Base-by-base conservation (phyloP, 2,329 filamentous ascomycete genomes). In the Xylaria sp. region DNA sequence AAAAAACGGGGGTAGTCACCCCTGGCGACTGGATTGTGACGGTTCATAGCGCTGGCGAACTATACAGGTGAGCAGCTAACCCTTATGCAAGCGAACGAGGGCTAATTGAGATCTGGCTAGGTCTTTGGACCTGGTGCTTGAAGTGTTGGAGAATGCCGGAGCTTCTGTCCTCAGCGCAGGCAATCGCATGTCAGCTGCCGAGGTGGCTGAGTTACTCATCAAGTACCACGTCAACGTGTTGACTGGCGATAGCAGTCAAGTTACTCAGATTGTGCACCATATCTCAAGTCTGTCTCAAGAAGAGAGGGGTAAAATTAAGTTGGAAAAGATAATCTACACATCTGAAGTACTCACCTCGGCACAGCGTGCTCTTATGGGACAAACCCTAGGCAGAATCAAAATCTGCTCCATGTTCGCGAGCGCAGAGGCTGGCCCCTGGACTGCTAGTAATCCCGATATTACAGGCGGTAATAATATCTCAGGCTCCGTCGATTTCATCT, bases 321-420 rank as follows among this genome's bases (percentile, higher is more conserved):
- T 84, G 0, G 62, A 76, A 12, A 84, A 84, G 68, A 73, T 84
- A 0, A 76, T 85, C 2, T 85, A 84, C 64, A 84, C 83, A 0
- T 84, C 82, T 0, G 82, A 85, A 36, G 70, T 76, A 0, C 71
- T 85, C 24, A 81, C 77, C 0, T 5, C 54, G 0, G 59, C 75
- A 0, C 82, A 84, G 42, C 75, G 75, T 24, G 65, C 58, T 0
- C 77, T 79, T 12, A 76, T 84, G 1, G 42, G 42, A 2, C 62
- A 71, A 0, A 73, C 79, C 0, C 65, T 85, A 0, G 78, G 75
- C 0, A 66, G 73, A 0, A 70, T 83, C 9, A 74, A 74, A 6
- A 80, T 85, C 21, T 80, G 67, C 61, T 84, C 82, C 0, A 11
- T 84, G 1, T 42, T 83, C 0, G 83, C 81, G 0, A 84, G 82